These are phyloP conservation scores for Thermothelomyces thermophilus DNA, from an alignment of 2,329 filamentous ascomycete genomes.

Conservation along the genomic window DNA sequence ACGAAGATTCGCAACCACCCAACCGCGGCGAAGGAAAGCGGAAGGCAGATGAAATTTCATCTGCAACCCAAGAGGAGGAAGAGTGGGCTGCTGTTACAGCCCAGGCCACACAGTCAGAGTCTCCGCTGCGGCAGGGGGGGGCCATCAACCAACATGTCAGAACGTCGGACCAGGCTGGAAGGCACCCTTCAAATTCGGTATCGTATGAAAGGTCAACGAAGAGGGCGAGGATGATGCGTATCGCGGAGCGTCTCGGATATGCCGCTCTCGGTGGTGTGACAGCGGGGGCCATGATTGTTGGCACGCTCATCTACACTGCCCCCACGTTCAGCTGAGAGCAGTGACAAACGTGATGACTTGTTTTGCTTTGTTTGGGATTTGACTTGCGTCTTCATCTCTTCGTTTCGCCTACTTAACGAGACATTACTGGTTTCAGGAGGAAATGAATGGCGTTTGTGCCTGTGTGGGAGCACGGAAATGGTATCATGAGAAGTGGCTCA, in stretches of 20 bases:
- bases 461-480: neutral
- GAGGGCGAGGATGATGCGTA: slow-evolving; percentile 26
- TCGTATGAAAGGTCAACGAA: neutral
- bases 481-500: neutral
- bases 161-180: neutral
- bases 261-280: slow-evolving; percentile 33
- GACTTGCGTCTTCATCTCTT: neutral
- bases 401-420: neutral
- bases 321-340: slow-evolving; percentile 28
- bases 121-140: no score
- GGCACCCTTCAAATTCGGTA: neutral
- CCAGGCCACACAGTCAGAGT: neutral
- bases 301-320: slow-evolving; percentile 35
- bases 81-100: slow-evolving; percentile 6
- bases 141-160: neutral
- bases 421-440: no score
- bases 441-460: neutral
- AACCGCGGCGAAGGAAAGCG: slow-evolving; percentile 24
- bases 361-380: neutral
- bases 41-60: slow-evolving; percentile 30
- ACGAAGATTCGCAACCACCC: neutral
- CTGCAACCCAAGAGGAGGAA: slow-evolving; percentile 19
- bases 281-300: slow-evolving; percentile 32
- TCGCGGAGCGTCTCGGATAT: slow-evolving; percentile 31
- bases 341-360: neutral